phyloP scores from a whole-genome alignment of 2,329 filamentous ascomycete species.

The Epicoccum sorghinum region DNA sequence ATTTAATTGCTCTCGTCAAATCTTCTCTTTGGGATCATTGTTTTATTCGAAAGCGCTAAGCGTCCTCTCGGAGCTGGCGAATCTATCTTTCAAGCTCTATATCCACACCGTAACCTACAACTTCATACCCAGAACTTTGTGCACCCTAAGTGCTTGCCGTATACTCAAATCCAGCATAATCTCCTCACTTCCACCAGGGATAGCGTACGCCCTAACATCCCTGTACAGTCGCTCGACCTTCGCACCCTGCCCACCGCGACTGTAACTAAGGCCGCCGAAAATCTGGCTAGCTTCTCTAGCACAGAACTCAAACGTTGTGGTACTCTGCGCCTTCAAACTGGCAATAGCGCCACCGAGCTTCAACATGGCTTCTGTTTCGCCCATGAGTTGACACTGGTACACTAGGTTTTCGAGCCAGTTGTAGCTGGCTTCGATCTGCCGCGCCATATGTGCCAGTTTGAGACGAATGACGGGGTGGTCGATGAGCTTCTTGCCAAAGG shows the following conservation, averaged over 20 bases:
- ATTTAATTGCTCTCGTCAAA: too few species aligned
- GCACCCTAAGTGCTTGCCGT: slow-evolving; percentile 84
- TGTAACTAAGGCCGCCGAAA: slow-evolving; percentile 93
- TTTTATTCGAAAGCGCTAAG: too few species aligned
- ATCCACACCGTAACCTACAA: slow-evolving; percentile 60
- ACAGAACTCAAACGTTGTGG: slow-evolving; percentile 96
- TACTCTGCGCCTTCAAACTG: slow-evolving; percentile 89
- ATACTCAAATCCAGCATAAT: slow-evolving; percentile 99
- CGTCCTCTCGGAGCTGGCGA: too few species aligned
- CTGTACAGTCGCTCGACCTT: slow-evolving; percentile 95
- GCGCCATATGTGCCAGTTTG: slow-evolving; percentile 97
- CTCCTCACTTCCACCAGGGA: slow-evolving; percentile 94
- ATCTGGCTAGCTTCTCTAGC: slow-evolving; percentile 96
- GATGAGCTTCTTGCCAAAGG: slow-evolving; percentile 95
- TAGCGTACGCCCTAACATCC: slow-evolving; percentile 92
- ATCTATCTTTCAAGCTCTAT: not conserved
- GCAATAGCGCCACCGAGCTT: slow-evolving; percentile 94
- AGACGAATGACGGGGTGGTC: slow-evolving; percentile 96
- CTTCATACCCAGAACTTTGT: slow-evolving; percentile 95
- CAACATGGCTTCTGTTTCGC: slow-evolving; percentile 93
- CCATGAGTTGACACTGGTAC: slow-evolving; percentile 92
- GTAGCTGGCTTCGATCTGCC: slow-evolving; percentile 96
- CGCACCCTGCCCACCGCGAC: slow-evolving; percentile 88
- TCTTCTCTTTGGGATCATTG: too few species aligned
- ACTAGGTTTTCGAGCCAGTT: slow-evolving; percentile 96